Conservation (phyloP, 371 early-diverging fungal species). For the Smittium culicis region DNA sequence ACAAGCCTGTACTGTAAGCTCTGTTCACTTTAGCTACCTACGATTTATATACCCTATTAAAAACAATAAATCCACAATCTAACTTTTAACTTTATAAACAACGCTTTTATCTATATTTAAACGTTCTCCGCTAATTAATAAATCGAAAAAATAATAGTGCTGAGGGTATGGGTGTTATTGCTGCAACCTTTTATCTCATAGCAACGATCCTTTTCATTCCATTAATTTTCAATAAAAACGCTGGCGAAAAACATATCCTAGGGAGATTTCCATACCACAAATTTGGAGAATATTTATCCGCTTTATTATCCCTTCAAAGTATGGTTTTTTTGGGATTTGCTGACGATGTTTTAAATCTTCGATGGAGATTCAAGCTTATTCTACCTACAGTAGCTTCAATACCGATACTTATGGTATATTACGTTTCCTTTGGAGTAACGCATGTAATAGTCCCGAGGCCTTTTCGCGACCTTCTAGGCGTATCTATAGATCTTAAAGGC, state of each 20-base stretch:
- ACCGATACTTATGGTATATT: slow-evolving; percentile 88
- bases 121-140: no score
- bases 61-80: background rate
- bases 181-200: slow-evolving; percentile 59
- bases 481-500: slow-evolving; percentile 64
- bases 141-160: no score
- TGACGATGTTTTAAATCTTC: slow-evolving; percentile 91
- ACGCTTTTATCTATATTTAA: no score
- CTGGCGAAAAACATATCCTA: background rate
- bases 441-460: slow-evolving; percentile 74
- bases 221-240: slow-evolving; percentile 65
- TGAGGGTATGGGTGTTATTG: slow-evolving; percentile 68
- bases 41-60: background rate
- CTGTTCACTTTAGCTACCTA: slow-evolving; percentile 27
- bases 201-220: slow-evolving; percentile 84
- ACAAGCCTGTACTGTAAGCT: slow-evolving; percentile 43
- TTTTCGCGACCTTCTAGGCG: slow-evolving; percentile 53
- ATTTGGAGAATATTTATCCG: slow-evolving; percentile 76
- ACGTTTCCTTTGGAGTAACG: slow-evolving; percentile 75
- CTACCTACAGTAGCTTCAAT: slow-evolving; percentile 86
- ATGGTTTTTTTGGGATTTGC: slow-evolving; percentile 96
- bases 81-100: no score
- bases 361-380: slow-evolving; percentile 91
- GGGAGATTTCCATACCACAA: slow-evolving; percentile 22
- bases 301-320: slow-evolving; percentile 71